phyloP scores from a whole-genome alignment of 2,329 filamentous ascomycete genomes.

The Sporothrix curviconia region DNA sequence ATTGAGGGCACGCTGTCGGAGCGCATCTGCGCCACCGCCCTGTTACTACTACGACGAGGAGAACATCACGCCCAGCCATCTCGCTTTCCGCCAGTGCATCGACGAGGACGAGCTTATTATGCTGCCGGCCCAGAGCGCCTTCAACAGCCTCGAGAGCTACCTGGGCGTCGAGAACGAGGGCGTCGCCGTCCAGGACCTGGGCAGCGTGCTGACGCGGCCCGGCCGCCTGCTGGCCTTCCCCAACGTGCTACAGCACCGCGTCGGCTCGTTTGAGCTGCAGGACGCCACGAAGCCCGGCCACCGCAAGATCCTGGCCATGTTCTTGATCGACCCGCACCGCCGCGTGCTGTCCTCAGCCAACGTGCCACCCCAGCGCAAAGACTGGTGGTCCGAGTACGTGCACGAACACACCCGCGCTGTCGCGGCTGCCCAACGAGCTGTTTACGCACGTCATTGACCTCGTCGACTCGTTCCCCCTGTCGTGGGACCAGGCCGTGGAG shows the following conservation, averaged over 20 bases:
- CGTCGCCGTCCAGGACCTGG: conserved; percentile 34
- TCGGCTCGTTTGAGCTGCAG: conserved; percentile 42
- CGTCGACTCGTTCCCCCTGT: conserved; percentile 23
- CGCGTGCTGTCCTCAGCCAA: conserved; percentile 41
- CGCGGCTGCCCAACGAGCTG: conserved; percentile 23
- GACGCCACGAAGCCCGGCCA: conserved; percentile 48
- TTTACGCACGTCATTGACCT: conserved; percentile 21
- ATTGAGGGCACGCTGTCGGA: conserved; percentile 45
- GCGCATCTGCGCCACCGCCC: conserved; percentile 47
- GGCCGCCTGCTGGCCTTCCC: conserved; percentile 41
- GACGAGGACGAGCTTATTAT: conserved; percentile 14
- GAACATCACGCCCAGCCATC: conserved; percentile 40
- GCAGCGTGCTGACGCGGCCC: conserved; percentile 33
- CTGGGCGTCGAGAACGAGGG: conserved; percentile 22
- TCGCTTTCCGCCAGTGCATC: conserved; percentile 35
- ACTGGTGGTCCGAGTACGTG: conserved; percentile 29
- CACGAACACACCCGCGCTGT: background rate
- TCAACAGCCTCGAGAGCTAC: conserved; percentile 16
- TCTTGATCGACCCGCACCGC: conserved; percentile 49
- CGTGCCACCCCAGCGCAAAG: conserved; percentile 33
- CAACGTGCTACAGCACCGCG: conserved; percentile 40
- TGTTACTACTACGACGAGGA: conserved; percentile 49
- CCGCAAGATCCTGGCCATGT: conserved; percentile 50
- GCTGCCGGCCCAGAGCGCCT: conserved; percentile 12
- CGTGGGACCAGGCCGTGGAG: conserved; percentile 22